Evolutionary conservation across 176 grass and related monocot species (phyloP).

Genomic region (Triticum timopheevii): DNA sequence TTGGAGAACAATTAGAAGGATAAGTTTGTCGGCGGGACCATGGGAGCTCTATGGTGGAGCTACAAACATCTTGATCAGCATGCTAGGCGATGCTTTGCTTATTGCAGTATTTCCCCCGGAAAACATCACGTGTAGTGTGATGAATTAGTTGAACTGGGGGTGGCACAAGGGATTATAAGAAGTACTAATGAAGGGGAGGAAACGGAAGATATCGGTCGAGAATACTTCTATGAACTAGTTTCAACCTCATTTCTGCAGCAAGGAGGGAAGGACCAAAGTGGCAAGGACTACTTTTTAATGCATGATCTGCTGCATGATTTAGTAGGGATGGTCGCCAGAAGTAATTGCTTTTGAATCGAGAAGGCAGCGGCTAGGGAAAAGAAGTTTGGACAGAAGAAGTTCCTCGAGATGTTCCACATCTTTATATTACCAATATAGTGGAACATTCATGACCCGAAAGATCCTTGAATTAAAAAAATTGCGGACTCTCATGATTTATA

Average conservation of each 20-base stretch:
- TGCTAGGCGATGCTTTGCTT: conserved; percentile 39
- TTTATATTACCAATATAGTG: not conserved
- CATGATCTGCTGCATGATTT: conserved; percentile 63
- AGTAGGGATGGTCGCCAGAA: conserved; percentile 12
- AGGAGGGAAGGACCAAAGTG: too few species aligned
- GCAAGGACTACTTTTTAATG: not conserved
- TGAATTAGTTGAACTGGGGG: conserved; percentile 36
- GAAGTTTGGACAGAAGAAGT: not conserved
- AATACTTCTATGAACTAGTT: conserved; percentile 19
- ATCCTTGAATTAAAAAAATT: conserved; percentile 7
- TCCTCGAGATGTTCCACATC: conserved; percentile 8
- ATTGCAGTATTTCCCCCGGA: conserved; percentile 40
- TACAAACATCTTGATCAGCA: conserved; percentile 34
- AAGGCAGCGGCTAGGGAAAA: not conserved
- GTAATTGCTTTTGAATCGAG: conserved; percentile 11
- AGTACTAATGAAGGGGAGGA: not conserved
- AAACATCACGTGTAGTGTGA: not conserved
- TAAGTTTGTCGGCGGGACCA: conserved; percentile 2
- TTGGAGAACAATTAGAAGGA: conserved; percentile 25
- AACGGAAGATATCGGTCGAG: conserved; percentile 22
- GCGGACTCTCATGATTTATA: conserved; percentile 10
- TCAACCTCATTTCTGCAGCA: conserved; percentile 39
- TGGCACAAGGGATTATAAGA: conserved; percentile 40
- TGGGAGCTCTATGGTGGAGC: conserved; percentile 14
- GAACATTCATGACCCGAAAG: not conserved